Percentiles rank a stretch among this genome's conserved stretches.
Conservation (phyloP, 2,329 filamentous ascomycete genomes). For the Hypoxylon sp. region DNA sequence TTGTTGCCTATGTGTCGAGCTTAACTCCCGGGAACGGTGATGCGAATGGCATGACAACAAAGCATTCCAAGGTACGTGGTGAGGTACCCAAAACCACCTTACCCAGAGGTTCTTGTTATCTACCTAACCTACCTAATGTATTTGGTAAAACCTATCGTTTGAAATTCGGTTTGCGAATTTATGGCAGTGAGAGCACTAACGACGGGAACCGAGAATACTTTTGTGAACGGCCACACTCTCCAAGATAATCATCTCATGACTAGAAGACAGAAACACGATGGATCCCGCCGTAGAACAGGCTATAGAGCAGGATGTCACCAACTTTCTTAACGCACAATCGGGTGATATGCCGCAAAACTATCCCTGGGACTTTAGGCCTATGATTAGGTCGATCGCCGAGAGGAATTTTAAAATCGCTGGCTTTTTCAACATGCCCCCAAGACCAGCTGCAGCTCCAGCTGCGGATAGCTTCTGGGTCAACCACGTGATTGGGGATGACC, state of each 20-base stretch:
- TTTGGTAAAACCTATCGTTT: background rate
- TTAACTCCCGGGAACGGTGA: slow-evolving; percentile 26
- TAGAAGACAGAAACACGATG: background rate
- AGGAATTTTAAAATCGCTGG: background rate
- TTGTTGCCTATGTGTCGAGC: slow-evolving; percentile 5
- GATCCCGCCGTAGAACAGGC: no score
- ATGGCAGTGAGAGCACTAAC: background rate
- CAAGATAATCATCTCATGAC: background rate
- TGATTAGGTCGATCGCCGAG: background rate
- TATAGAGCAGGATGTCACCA: no score
- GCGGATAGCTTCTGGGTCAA: no score
- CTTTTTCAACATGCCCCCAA: no score
- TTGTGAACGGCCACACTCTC: no score
- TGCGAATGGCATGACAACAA: slow-evolving; percentile 13
- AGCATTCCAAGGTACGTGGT: background rate
- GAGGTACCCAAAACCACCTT: background rate
- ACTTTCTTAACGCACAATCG: no score
- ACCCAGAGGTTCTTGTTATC: background rate
- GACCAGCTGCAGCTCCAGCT: no score
- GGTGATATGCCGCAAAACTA: background rate
- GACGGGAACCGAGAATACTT: background rate
- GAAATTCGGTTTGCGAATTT: background rate
- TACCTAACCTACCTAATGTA: no score
- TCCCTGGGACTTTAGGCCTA: background rate
- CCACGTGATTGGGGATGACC: no score